These are phyloP conservation scores for Penicillium bialowiezense DNA, from an alignment of 495 filamentous ascomycete species.

Conservation along the genomic window DNA sequence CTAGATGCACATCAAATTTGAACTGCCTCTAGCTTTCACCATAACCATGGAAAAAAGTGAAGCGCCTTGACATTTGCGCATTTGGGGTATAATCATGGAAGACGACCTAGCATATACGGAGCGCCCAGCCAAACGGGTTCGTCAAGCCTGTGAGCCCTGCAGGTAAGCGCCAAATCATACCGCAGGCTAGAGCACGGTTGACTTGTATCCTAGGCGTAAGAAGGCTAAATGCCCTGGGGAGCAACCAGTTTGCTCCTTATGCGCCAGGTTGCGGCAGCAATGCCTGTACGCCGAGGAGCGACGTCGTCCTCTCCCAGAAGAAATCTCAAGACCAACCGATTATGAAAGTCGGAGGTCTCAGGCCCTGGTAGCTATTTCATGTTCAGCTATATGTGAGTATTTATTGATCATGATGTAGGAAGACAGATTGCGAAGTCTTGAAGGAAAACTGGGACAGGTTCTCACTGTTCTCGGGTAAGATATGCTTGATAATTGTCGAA, in stretches of 20 bases:
- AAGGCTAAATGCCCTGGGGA: slow-evolving; percentile 50
- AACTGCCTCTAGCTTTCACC: no score
- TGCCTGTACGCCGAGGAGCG: slow-evolving; percentile 42
- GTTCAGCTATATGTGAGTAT: background rate
- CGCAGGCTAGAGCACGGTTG: slow-evolving; percentile 1
- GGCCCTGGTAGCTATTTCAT: slow-evolving; percentile 18
- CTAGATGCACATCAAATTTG: background rate
- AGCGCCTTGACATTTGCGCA: background rate
- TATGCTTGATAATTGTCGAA: no score
- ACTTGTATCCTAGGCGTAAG: slow-evolving; percentile 34
- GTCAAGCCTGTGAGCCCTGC: slow-evolving; percentile 48
- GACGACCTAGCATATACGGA: slow-evolving; percentile 18
- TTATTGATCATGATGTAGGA: slow-evolving; percentile 27
- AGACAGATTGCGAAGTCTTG: slow-evolving; percentile 37
- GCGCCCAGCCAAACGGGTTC: slow-evolving; percentile 39
- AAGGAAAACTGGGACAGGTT: slow-evolving; percentile 40
- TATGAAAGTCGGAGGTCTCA: slow-evolving; percentile 15
- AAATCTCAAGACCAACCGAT: slow-evolving; percentile 3
- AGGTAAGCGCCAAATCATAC: slow-evolving; percentile 26
- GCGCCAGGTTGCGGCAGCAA: slow-evolving; percentile 39
- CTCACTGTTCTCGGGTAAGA: slow-evolving; percentile 29
- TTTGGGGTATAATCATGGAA: slow-evolving; percentile 16
- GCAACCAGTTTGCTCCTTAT: slow-evolving; percentile 46
- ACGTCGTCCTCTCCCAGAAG: slow-evolving; percentile 20
- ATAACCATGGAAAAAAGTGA: no score